A percentile compares a stretch with the other conserved stretches of the same genome.
Evolutionary conservation across 2,329 filamentous ascomycete genomes (phyloP).

Genomic region (Ustulina deusta): DNA sequence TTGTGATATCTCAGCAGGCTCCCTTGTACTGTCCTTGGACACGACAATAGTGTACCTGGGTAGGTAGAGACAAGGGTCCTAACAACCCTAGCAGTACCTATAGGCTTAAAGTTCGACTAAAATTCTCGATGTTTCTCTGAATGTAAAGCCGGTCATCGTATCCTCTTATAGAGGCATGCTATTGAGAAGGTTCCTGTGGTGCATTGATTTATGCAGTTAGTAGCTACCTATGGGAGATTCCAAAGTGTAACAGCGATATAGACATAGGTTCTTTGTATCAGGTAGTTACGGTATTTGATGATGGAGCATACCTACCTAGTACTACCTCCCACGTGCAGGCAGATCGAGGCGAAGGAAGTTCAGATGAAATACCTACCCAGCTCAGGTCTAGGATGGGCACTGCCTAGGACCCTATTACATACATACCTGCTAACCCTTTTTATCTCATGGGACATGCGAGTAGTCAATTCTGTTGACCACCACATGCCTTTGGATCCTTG

Average conservation of each 20-base stretch:
- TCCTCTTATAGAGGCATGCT: conserved; percentile 1
- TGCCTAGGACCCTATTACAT: neutral
- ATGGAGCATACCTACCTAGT: no score
- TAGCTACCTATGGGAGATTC: neutral
- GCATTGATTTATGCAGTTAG: no score
- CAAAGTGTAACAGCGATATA: neutral
- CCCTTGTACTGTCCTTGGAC: neutral
- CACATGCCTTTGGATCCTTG: neutral
- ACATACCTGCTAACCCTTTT: neutral
- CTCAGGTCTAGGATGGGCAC: neutral
- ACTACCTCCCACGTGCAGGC: conserved; percentile 4
- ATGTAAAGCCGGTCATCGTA: conserved; percentile 8
- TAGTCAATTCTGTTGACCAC: neutral
- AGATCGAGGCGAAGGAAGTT: neutral
- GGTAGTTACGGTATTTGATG: neutral
- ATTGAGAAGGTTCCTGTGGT: neutral
- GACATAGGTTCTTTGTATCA: neutral
- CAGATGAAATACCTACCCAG: neutral
- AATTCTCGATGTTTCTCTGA: neutral
- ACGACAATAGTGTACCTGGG: neutral
- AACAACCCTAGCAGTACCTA: neutral
- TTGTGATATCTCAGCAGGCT: neutral
- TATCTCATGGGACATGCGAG: neutral
- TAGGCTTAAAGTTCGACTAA: neutral
- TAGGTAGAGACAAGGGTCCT: neutral